Percentiles rank a stretch among this genome's conserved stretches.
Evolutionary conservation across 164 flowering plant genomes (phyloP).

Genomic region (Kalanchoe fedtschenkoi): DNA sequence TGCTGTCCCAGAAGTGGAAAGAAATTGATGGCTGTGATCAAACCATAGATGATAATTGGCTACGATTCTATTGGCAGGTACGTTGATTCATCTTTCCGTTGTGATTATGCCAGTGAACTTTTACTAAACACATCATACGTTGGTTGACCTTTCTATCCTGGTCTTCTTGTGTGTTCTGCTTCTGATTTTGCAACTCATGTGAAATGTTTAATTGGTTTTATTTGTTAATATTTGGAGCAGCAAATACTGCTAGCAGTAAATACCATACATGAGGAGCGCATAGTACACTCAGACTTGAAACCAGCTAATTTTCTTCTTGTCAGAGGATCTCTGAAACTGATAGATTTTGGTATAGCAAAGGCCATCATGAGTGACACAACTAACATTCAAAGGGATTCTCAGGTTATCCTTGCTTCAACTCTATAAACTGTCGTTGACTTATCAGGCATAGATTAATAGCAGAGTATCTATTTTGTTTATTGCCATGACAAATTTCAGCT

Average conservation of each 20-base stretch:
- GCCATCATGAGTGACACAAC: constrained; percentile 98
- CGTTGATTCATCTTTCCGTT: not conserved
- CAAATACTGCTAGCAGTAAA: constrained; percentile 96
- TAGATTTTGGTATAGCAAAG: constrained; percentile 98
- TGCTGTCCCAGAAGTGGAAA: constrained; percentile 94
- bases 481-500: not conserved
- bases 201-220: not conserved
- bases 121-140: not conserved
- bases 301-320: constrained; percentile 99
- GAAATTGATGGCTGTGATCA: constrained; percentile 48
- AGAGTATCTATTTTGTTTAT: not conserved
- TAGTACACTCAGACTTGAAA: constrained; percentile 96
- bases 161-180: not conserved
- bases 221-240: constrained; percentile 31
- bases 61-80: constrained; percentile 99
- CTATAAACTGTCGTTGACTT: not conserved
- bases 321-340: constrained; percentile 84
- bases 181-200: not conserved
- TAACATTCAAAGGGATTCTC: constrained; percentile 93
- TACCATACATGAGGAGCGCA: constrained; percentile 96
- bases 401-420: constrained; percentile 31
- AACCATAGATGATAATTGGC: constrained; percentile 91
- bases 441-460: not conserved
- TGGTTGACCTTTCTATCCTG: not conserved
- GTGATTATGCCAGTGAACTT: not conserved